A percentile compares a stretch with the other conserved stretches of the same genome.
These are phyloP conservation scores for Blastobotrys buckinghamii DNA, from an alignment of 1,139 yeast genomes.

Conservation along the genomic window DNA sequence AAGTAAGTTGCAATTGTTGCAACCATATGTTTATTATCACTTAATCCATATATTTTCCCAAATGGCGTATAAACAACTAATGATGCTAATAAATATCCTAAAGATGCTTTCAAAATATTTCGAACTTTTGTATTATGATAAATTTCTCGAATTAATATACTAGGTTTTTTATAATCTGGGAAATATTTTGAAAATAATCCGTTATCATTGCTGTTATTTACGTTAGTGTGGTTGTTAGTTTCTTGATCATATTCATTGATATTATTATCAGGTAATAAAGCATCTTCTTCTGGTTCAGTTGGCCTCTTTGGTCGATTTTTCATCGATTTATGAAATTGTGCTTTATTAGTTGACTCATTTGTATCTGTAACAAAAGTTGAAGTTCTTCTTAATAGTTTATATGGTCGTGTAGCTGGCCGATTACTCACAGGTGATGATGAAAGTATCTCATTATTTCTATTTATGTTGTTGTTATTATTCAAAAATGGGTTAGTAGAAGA, in stretches of 20 bases:
- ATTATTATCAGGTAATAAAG: background rate
- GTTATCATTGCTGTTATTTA: background rate
- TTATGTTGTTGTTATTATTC: background rate
- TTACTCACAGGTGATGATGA: background rate
- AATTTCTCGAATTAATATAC: conserved; percentile 8
- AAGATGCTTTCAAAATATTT: conserved; percentile 52
- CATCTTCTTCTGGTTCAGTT: background rate
- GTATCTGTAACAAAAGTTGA: conserved; percentile 35
- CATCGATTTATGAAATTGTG: background rate
- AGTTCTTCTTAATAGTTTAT: conserved; percentile 27
- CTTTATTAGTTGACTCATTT: conserved; percentile 16
- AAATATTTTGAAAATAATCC: background rate
- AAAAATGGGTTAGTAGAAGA: background rate
- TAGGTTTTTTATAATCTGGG: background rate
- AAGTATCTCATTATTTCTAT: background rate
- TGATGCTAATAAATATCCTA: conserved; percentile 70
- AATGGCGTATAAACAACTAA: conserved; percentile 64
- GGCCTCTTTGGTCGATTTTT: background rate
- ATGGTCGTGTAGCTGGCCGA: conserved; percentile 12
- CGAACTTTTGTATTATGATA: conserved; percentile 13
- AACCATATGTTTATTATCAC: conserved; percentile 74
- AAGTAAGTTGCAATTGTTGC: conserved; percentile 83
- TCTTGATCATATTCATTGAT: background rate
- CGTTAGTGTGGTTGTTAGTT: too few species aligned
- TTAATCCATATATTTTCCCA: conserved; percentile 55